A percentile compares a stretch with the other conserved stretches of the same genome.
These are phyloP conservation scores for Fereydounia khargensis DNA, from an alignment of 1,284 basidiomycete species.

Conservation along the genomic window DNA sequence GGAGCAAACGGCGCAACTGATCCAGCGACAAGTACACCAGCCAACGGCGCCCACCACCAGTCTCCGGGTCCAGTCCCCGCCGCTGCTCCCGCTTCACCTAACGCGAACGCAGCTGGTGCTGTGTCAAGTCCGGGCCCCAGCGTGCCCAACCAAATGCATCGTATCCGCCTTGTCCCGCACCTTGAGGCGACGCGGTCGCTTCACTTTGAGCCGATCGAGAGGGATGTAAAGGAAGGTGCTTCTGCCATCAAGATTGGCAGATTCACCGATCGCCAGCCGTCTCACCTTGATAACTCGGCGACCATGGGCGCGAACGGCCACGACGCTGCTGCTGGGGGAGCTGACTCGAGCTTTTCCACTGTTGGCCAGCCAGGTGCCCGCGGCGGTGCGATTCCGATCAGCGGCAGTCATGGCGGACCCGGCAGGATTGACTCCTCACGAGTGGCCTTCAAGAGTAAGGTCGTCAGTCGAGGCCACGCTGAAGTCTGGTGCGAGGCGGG, in stretches of 20 bases:
- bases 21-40: no score
- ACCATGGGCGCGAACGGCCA: slow-evolving; percentile 1
- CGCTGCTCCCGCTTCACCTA: neutral
- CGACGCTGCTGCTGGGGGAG: neutral
- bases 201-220: slow-evolving; percentile 85
- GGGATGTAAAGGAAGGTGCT: slow-evolving; percentile 66
- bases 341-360: slow-evolving; percentile 35
- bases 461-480: slow-evolving; percentile 89
- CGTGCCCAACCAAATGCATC: no score
- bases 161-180: slow-evolving; percentile 83
- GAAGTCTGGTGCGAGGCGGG: slow-evolving; percentile 78
- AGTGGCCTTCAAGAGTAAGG: slow-evolving; percentile 91
- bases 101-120: neutral
- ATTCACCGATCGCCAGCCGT: slow-evolving; percentile 70
- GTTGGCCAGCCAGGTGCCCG: slow-evolving; percentile 42
- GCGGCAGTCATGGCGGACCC: slow-evolving; percentile 64
- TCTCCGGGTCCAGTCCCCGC: neutral
- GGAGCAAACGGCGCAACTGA: no score
- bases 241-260: slow-evolving; percentile 79
- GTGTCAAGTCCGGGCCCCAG: slow-evolving; percentile 26
- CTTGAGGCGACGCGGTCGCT: slow-evolving; percentile 85
- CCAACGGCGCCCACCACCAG: neutral
- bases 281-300: slow-evolving; percentile 7
- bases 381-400: slow-evolving; percentile 31
- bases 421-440: slow-evolving; percentile 61